Base-by-base conservation (phyloP, 345 rosid species). In the Bruguiera sexangula region DNA sequence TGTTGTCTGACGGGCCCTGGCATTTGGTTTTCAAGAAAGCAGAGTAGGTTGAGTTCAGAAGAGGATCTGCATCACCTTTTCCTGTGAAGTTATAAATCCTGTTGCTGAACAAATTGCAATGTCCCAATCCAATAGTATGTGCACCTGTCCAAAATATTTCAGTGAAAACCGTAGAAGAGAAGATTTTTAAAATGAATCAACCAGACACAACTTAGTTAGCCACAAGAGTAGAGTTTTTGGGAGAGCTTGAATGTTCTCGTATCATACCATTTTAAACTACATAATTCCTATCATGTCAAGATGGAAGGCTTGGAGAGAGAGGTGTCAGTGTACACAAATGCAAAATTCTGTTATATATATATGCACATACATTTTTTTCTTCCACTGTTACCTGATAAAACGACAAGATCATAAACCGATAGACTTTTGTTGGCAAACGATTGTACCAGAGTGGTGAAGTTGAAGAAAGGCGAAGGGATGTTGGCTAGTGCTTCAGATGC, bases 31-130 rank as follows among this genome's bases (percentile, higher is more conserved):
- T 89, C 37, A 87, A 75, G 20, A 69, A 69, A 1, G 65, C 69
- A 0, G 87, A 84, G 6, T 83, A 84, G 29, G 74, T 39, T 0
- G 85, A 26, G 78, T 82, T 69, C 69, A 89, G 73, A 1, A 83
- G 77, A 5, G 92, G 92, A 68, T 89, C 91, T 46, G 84, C 76
- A 67, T 81, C 86, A 30, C 92, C 92, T 61, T 16, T 80, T 34
- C 87, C 88, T 2, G 86, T 84, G 79, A 92, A 88, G 76, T 87
- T 89, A 88, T 88, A 92, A 10, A 89, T 83, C 61, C 92, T 75
- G 79, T 69, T 65, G 75, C 84, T 50, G 76, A 92, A 80, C 13
- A 72, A 29, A 24, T 76, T 80, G 79, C 94, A 80, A 62, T 85
- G 88, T 3, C 84, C 87, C 31, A 73, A 18, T 63, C 93, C 93